Evolutionary conservation across 2,329 filamentous ascomycete genomes (phyloP).

Genomic region (Stagonosporopsis rhizophila): DNA sequence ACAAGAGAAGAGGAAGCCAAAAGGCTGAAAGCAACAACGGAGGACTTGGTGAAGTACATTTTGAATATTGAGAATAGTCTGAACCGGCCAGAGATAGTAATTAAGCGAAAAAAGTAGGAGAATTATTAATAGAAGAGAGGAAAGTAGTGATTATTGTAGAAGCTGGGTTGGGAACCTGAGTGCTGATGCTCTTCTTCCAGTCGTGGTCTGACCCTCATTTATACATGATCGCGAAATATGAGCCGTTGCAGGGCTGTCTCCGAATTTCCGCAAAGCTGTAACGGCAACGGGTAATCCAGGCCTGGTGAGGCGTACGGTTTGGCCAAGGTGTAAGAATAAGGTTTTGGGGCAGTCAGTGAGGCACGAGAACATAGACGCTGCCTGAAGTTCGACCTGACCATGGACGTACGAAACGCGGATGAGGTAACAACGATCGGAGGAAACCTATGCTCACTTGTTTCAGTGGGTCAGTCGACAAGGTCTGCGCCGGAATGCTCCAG

Average conservation of each 20-base stretch:
- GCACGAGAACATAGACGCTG: constrained; percentile 23
- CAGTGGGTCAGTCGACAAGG: constrained; percentile 19
- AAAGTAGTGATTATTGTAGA: constrained; percentile 45
- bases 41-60: constrained; percentile 53
- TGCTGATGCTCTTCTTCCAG: constrained; percentile 39
- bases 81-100: constrained; percentile 46
- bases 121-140: constrained; percentile 37
- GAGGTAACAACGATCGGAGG: constrained; percentile 30
- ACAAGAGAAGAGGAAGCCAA: constrained; percentile 63
- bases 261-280: constrained; percentile 9
- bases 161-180: constrained; percentile 45
- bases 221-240: constrained; percentile 29
- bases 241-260: neutral
- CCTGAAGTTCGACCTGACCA: constrained; percentile 14
- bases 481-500: constrained; percentile 10
- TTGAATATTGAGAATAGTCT: constrained; percentile 51
- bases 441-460: constrained; percentile 29
- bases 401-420: constrained; percentile 33
- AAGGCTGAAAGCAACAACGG: constrained; percentile 55
- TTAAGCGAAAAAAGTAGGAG: constrained; percentile 32
- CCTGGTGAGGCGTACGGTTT: constrained; percentile 32
- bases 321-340: constrained; percentile 40
- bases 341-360: constrained; percentile 26
- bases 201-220: constrained; percentile 31
- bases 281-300: constrained; percentile 20